Base-by-base conservation (phyloP, 2,329 filamentous ascomycete genomes). In the Stagonosporopsis rhizophila region DNA sequence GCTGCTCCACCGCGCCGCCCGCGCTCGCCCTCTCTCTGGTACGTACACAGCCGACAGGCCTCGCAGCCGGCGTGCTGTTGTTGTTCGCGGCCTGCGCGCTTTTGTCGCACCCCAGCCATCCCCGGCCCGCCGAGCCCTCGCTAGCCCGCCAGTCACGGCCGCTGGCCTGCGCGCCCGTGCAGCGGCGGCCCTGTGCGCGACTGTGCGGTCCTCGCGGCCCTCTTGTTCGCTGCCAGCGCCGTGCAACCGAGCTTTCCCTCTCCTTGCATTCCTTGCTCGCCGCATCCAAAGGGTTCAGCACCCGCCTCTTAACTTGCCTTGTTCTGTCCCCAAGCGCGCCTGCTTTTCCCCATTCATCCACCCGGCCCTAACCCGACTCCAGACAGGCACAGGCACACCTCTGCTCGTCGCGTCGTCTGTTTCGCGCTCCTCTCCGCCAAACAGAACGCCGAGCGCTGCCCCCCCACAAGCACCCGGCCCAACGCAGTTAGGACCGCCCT, bases 401-500 rank as follows among this genome's bases (percentile, higher is more conserved):
- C 63, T 63, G 62, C 57, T 52, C 58, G 57, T 51, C 47, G 42
- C 39, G 41, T 47, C 47, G 51, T 44, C 66, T 70, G 66, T 69
- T 65, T 65, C 72, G 60, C 66, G 66, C 71, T 69, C 58, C 62
- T 19, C 53, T 46, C 61, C 52, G 56, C 56, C 52, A 55, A 60
- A 62, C 56, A 61, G 60, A 32, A 50, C 57, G 60, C 66, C 60
- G 50, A 59, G 72, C 30, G 65, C 58, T 70, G 9, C 25, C 70
- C 71, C 72, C 66, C 73, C 70, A 70, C 69, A 70, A 59, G 65
- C 58, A 60, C 56, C 50, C 68, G 60, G 54, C 73, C 74, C 67
- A 72, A 76, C 73, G 67, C 71, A 76, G 75, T 75, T 75, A 75
- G 69, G 71, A 61, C 72, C 70, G 66, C 65, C 68, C 53, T 62